Base-by-base conservation (phyloP, 805 yeast genomes). In the Yarrowia sp. region DNA sequence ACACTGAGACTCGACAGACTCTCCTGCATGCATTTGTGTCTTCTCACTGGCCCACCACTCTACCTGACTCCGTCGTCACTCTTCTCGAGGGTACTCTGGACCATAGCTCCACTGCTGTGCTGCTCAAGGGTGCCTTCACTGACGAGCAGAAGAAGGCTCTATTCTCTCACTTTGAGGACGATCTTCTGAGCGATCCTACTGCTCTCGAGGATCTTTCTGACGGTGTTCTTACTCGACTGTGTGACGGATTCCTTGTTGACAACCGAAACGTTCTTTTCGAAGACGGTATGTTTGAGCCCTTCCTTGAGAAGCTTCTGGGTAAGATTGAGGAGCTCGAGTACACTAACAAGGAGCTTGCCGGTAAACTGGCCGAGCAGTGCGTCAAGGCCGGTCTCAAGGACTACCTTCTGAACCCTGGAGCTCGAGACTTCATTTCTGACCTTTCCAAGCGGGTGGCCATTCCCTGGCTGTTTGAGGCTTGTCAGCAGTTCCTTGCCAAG, bases 201-300 rank as follows among this genome's bases (percentile, higher is more conserved):
- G 56, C 45, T 22, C 56, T 49, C 1, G 56, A 63, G 46, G 56
- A 48, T 41, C 56, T 63, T 15, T 63, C 67, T 8, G 56, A 48
- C 9, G 67, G 48, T n/a, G 56, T 63, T 63, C 56, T 63, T 7
- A 38, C 40, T 5, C 55, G 56, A 9, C 67, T 63, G 19, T 48
- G 67, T 16, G 56, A 63, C 38, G 67, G 67, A 5, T 63, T 63
- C 32, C 56, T 63, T 3, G 56, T 63, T 5, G 55, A 48, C 38
- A 48, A 63, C 48, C 16, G 67, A 41, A 36, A 8, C n/a, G 40
- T 48, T 2, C 56, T 63, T 4, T 63, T 63, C 15, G 67, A 63
- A 12, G 67, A 63, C n/a, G 67, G 46, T 3, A 40, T 48, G 67
- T 63, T 63, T n/a, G 67, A 63, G 48, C 56, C 46, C 16, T 63